phyloP scores from a whole-genome alignment of 441 rosid species.

The Omphalea diandra region DNA sequence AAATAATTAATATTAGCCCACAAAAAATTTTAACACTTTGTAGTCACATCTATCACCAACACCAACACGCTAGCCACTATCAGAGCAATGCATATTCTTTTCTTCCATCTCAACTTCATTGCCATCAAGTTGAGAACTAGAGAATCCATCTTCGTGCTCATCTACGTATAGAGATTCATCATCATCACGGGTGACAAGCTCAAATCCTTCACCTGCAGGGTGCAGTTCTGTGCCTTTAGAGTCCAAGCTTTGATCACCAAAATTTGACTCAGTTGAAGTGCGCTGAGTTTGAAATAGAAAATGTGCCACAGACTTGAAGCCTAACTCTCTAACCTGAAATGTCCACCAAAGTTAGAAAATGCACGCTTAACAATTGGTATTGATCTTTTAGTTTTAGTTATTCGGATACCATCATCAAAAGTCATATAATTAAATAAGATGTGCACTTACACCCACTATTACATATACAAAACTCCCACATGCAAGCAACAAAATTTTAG shows the following conservation, averaged over 20 bases:
- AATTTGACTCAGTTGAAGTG: constrained; percentile 4
- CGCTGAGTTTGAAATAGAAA: constrained; percentile 60
- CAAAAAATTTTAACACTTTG: no score
- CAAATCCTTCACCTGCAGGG: not conserved
- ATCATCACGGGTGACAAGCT: not conserved
- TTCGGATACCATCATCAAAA: not conserved
- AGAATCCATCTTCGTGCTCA: not conserved
- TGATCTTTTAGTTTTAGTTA: not conserved
- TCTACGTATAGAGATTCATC: constrained; percentile 9
- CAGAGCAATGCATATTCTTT: constrained; percentile 8
- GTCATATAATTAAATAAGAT: not conserved
- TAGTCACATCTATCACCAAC: not conserved
- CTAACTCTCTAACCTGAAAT: constrained; percentile 52
- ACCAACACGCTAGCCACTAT: not conserved
- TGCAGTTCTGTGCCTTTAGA: constrained; percentile 9
- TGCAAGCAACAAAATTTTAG: not conserved
- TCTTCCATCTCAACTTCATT: constrained; percentile 18
- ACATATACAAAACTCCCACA: not conserved
- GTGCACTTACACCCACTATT: not conserved
- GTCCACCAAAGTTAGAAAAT: constrained; percentile 5
- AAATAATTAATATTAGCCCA: no score
- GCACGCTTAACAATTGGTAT: not conserved
- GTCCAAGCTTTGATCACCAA: constrained; percentile 11
- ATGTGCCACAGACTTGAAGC: constrained; percentile 89
- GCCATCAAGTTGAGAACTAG: not conserved